These are phyloP conservation scores for Eimeria necatrix DNA, from an alignment of 169 alveolate genomes.

Conservation along the genomic window DNA sequence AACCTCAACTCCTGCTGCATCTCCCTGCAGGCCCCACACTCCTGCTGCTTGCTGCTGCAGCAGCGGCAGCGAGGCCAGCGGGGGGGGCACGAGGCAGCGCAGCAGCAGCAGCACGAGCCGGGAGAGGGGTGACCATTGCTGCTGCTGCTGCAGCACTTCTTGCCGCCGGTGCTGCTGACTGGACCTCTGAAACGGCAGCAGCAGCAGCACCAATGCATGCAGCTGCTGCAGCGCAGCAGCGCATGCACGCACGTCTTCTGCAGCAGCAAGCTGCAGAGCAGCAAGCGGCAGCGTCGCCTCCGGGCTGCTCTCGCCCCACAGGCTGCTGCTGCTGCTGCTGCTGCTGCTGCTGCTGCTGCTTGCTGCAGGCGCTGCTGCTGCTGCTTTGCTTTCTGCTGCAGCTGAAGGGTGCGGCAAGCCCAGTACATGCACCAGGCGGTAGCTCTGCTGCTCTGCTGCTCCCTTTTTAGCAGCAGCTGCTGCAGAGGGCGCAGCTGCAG, in stretches of 20 bases:
- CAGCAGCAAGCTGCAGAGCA: constrained; percentile 22
- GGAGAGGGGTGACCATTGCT: background rate
- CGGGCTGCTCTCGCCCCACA: background rate
- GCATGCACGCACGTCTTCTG: background rate
- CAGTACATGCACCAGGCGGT: background rate
- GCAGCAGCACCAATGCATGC: constrained; percentile 70
- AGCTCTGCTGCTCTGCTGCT: background rate
- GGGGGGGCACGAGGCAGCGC: background rate
- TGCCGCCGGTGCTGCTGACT: constrained; percentile 50
- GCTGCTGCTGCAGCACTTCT: constrained; percentile 39
- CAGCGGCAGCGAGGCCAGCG: constrained; percentile 52
- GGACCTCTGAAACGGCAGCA: constrained; percentile 61
- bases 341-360: background rate
- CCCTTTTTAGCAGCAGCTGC: constrained; percentile 9
- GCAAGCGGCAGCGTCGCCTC: constrained; percentile 29
- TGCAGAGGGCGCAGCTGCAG: background rate
- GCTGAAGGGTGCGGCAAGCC: constrained; percentile 4
- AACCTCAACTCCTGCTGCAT: constrained; percentile 53
- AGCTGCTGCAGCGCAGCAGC: constrained; percentile 68
- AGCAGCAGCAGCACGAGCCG: constrained; percentile 48
- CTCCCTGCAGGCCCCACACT: background rate
- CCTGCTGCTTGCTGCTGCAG: constrained; percentile 73
- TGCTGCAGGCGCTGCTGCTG: constrained; percentile 41
- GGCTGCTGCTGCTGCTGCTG: constrained; percentile 14
- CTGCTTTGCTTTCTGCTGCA: background rate